These are phyloP conservation scores for Excoecaria agallocha DNA, from an alignment of 345 rosid genomes.

Conservation along the genomic window DNA sequence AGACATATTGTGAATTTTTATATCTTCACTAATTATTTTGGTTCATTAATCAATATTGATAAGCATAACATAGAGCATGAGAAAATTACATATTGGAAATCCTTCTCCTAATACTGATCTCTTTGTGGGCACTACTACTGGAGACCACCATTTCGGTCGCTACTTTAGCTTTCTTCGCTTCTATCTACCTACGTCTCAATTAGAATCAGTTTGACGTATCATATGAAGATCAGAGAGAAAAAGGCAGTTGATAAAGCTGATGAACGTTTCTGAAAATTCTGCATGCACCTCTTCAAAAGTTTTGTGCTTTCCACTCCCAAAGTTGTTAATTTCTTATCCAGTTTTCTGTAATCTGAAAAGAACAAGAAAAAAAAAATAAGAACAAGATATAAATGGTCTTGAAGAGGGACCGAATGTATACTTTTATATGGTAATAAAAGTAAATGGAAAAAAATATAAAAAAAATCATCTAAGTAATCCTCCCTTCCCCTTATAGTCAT, in stretches of 20 bases:
- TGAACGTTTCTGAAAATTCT: no score
- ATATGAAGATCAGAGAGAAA: background rate
- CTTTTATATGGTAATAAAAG: no score
- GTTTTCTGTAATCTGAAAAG: no score
- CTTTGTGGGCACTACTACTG: background rate
- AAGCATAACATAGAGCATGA: background rate
- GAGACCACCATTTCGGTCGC: conserved; percentile 6
- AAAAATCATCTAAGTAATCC: no score
- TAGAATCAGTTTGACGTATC: background rate
- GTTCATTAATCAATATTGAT: background rate
- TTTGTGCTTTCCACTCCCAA: background rate
- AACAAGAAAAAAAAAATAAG: background rate
- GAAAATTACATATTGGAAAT: conserved; percentile 58
- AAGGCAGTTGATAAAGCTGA: background rate
- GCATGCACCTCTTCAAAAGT: no score
- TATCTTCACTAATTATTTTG: background rate
- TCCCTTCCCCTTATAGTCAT: no score
- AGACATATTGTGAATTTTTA: background rate
- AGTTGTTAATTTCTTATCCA: background rate
- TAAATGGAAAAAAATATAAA: no score
- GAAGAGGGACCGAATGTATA: no score
- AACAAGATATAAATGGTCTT: no score
- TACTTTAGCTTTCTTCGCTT: background rate
- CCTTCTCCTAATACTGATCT: conserved; percentile 53
- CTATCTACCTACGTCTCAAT: background rate